Conservation (phyloP, 2,329 filamentous ascomycete species). For the Neopestalotiopsis sp. region DNA sequence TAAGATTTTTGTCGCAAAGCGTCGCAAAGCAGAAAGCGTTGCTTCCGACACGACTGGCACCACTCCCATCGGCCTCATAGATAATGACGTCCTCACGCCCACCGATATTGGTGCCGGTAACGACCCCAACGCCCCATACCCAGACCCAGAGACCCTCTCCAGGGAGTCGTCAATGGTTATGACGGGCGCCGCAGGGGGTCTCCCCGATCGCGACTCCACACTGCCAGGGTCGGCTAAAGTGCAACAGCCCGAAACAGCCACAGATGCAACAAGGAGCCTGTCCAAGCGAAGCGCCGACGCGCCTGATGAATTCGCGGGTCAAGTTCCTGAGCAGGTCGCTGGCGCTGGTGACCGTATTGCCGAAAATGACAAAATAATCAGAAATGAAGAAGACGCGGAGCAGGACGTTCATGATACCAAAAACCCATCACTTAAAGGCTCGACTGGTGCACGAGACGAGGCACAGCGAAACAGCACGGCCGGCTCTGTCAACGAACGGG, state of each 20-base stretch:
- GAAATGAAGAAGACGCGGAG: neutral
- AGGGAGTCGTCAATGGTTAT: constrained; percentile 21
- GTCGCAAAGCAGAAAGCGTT: constrained; percentile 20
- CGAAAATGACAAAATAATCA: neutral
- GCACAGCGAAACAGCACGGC: neutral
- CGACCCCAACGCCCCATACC: constrained; percentile 25
- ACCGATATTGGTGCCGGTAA: constrained; percentile 28
- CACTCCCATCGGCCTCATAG: constrained; percentile 24
- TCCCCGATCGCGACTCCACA: constrained; percentile 4
- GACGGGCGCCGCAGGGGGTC: constrained; percentile 16
- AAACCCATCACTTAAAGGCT: neutral
- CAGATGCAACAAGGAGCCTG: neutral
- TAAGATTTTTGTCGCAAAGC: constrained; percentile 19
- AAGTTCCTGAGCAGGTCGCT: neutral
- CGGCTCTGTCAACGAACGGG: neutral
- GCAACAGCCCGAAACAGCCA: constrained; percentile 4
- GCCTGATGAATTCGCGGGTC: no score
- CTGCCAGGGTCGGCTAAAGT: neutral
- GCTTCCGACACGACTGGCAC: constrained; percentile 27
- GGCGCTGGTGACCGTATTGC: neutral
- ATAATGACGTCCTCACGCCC: constrained; percentile 30
- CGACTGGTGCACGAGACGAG: neutral
- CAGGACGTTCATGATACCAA: neutral
- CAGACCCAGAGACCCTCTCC: constrained; percentile 18
- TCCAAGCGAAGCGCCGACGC: neutral